phyloP scores from a whole-genome alignment of 495 filamentous ascomycete species.

The Neurospora sp. region DNA sequence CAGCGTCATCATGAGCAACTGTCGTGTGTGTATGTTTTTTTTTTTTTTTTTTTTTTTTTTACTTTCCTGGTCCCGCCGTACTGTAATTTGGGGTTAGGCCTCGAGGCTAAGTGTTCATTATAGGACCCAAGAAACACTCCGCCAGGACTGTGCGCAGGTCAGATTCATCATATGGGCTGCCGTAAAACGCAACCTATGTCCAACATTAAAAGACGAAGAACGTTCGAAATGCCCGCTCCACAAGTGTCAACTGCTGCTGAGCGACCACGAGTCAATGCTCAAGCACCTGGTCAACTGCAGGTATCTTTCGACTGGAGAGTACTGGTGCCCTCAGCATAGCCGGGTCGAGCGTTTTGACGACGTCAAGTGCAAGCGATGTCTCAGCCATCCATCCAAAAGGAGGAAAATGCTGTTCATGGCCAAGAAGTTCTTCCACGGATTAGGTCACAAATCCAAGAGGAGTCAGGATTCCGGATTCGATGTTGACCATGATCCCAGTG shows the following conservation, averaged over 20 bases:
- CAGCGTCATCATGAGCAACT: not conserved
- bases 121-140: slow-evolving; percentile 31
- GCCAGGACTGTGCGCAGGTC: slow-evolving; percentile 35
- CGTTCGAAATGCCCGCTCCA: slow-evolving; percentile 34
- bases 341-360: slow-evolving; percentile 39
- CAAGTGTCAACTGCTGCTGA: slow-evolving; percentile 29
- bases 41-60: slow-evolving; percentile 12
- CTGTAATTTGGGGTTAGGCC: not conserved
- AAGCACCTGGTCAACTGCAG: slow-evolving; percentile 31
- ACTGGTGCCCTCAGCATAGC: slow-evolving; percentile 38
- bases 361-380: slow-evolving; percentile 33
- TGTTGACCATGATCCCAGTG: slow-evolving; percentile 12
- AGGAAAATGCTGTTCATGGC: slow-evolving; percentile 37
- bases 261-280: slow-evolving; percentile 37
- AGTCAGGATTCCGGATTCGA: slow-evolving; percentile 1
- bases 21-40: slow-evolving; percentile 27
- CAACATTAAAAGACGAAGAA: slow-evolving; percentile 15
- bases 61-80: not conserved
- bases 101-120: slow-evolving; percentile 15
- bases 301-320: slow-evolving; percentile 34
- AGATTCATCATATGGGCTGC: slow-evolving; percentile 42
- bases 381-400: slow-evolving; percentile 36
- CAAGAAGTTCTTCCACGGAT: slow-evolving; percentile 37
- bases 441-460: slow-evolving; percentile 35
- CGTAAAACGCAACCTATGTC: slow-evolving; percentile 37